Percentiles rank a stretch among this genome's conserved stretches.
These are phyloP conservation scores for Ensete ventricosum DNA, from an alignment of 176 grass and related monocot species.

Conservation along the genomic window DNA sequence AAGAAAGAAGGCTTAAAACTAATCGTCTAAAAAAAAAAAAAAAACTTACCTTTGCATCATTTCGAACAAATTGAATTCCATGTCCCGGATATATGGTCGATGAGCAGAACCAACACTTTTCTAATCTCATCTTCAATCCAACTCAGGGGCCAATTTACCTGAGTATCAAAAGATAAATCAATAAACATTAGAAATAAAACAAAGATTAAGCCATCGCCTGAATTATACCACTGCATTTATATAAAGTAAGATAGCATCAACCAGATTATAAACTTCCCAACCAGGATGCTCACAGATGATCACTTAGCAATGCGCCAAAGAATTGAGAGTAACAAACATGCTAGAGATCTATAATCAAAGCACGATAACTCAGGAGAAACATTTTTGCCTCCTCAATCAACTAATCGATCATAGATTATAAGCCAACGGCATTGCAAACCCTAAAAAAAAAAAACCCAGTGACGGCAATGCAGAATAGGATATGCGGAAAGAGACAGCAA, in stretches of 20 bases:
- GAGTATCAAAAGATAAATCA: not conserved
- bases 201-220: not conserved
- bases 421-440: too few species aligned
- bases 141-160: not conserved
- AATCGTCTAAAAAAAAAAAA: not conserved
- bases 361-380: not conserved
- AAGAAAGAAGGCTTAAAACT: not conserved
- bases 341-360: not conserved
- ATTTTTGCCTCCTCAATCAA: not conserved
- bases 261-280: not conserved
- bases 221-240: too few species aligned
- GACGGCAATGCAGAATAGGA: too few species aligned
- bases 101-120: constrained; percentile 99
- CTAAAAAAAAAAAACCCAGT: too few species aligned
- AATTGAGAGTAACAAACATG: not conserved
- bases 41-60: constrained; percentile 68
- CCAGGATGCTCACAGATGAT: not conserved
- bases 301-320: not conserved
- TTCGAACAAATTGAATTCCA: constrained; percentile 92
- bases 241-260: not conserved
- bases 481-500: too few species aligned
- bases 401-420: not conserved
- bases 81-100: constrained; percentile 86
- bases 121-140: constrained; percentile 60
- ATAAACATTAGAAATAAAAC: not conserved